Conservation (phyloP, 108 stramenopile species). For the Nannochloropsis salina region DNA sequence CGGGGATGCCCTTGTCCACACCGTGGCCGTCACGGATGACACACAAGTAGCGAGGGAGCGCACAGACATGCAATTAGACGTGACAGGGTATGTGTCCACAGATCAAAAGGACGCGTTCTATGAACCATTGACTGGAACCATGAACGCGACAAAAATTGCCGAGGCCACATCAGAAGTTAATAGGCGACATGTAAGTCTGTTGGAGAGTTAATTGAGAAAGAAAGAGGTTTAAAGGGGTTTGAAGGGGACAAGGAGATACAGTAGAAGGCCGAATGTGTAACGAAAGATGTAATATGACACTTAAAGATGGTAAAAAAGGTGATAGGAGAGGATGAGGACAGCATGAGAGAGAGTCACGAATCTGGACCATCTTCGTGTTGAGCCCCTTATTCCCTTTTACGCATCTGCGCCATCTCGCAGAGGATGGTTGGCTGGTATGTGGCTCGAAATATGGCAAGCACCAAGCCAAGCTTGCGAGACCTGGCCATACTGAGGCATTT, state of each 20-base stretch:
- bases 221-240: background rate
- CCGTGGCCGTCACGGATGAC: background rate
- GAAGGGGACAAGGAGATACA: background rate
- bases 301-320: no score
- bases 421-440: constrained; percentile 17
- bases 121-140: background rate
- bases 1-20: background rate
- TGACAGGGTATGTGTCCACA: background rate
- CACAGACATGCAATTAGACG: background rate
- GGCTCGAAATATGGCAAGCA: background rate
- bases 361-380: background rate
- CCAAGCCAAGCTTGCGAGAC: constrained; percentile 16
- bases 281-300: no score
- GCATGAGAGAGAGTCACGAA: background rate
- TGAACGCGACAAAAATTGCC: background rate
- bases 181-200: background rate
- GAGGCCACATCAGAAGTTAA: background rate
- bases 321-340: background rate
- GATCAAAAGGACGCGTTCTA: background rate
- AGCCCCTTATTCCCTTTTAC: background rate
- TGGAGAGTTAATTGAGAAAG: no score
- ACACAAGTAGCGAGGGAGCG: background rate
- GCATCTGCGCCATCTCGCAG: background rate
- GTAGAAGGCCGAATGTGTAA: background rate
- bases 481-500: background rate